Base-by-base conservation (phyloP, 768 basidiomycete genomes). In the Clavaria fumosa region DNA sequence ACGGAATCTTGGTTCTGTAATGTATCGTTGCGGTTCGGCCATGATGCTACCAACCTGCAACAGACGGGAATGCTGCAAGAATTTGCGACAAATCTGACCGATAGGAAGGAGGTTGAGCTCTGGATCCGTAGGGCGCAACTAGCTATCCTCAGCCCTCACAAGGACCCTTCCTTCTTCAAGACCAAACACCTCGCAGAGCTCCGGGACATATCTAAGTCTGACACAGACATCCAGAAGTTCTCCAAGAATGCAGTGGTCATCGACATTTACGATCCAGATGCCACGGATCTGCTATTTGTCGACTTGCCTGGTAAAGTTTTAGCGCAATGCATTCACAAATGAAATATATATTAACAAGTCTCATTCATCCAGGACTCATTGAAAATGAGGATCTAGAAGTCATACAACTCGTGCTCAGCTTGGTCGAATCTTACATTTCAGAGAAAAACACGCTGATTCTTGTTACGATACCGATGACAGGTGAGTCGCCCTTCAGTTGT, bases 391-490 rank as follows among this genome's bases (percentile, higher is more conserved):
- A 56, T 0, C 41, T 55, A 0, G 54, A 58, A 0, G 50, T 63
- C 0, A 59, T 70, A 14, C 52, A 59, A 0, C 51, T 75, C 5
- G 66, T 82, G 15, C 53, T 55, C 21, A 38, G 60, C 15, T 53
- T 81, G 4, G 72, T 69, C 0, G 61, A 60, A 23, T 47, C 50
- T 2, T 60, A 72, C 35, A 72, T 78, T 43, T 35, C 30, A 4
- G 54, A 53, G n/a, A 42, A 54, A 5, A 75, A 76, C 34, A 70
- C 72, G 0, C 49, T 83, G 7, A 73, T 82, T 37, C 60, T 83
- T 1, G 66, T 79, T 0, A 69, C 75, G 0, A 68, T 80, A 37
- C 75, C 79, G 0, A 74, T 77, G 63, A 69, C 58, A 34, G 76
- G 78, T 75, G 42, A 41, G 50, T 46, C 18, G 17, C 12, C 10